These are phyloP conservation scores for Panicum hallii DNA, from an alignment of 202 grass and related monocot genomes.

Conservation along the genomic window DNA sequence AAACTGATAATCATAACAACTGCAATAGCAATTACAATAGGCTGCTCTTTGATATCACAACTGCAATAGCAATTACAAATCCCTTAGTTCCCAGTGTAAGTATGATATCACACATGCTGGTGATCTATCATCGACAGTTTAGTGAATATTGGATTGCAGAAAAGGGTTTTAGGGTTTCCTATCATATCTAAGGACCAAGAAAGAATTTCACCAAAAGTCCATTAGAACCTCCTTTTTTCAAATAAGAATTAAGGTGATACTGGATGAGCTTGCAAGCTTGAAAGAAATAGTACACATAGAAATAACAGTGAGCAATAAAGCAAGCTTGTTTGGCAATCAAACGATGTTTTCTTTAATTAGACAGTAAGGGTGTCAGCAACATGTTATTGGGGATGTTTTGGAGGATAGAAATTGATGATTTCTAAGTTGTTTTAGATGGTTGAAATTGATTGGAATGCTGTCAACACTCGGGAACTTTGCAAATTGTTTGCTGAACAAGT, in stretches of 20 bases:
- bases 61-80: slow-evolving; percentile 10
- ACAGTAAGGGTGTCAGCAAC: not conserved
- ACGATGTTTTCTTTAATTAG: slow-evolving; percentile 2
- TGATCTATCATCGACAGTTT: slow-evolving; percentile 62
- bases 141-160: slow-evolving; percentile 6
- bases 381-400: no score
- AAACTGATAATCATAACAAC: slow-evolving; percentile 19
- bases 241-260: not conserved
- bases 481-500: no score
- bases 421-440: no score
- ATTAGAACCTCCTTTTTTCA: not conserved
- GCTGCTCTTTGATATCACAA: slow-evolving; percentile 7
- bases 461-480: no score
- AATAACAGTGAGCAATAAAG: not conserved
- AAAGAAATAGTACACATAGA: slow-evolving; percentile 1
- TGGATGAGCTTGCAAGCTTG: not conserved
- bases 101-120: slow-evolving; percentile 98
- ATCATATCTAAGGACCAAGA: not conserved
- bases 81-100: slow-evolving; percentile 77
- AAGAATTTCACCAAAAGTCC: not conserved
- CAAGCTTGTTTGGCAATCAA: slow-evolving; percentile 5
- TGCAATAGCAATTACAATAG: not conserved
- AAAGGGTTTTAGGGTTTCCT: not conserved
- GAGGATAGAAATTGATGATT: no score
- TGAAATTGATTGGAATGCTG: no score